A percentile compares a stretch with the other conserved stretches of the same genome.
phyloP scores from a whole-genome alignment of 768 basidiomycete genomes.

The Amanita pseudoporphyria region DNA sequence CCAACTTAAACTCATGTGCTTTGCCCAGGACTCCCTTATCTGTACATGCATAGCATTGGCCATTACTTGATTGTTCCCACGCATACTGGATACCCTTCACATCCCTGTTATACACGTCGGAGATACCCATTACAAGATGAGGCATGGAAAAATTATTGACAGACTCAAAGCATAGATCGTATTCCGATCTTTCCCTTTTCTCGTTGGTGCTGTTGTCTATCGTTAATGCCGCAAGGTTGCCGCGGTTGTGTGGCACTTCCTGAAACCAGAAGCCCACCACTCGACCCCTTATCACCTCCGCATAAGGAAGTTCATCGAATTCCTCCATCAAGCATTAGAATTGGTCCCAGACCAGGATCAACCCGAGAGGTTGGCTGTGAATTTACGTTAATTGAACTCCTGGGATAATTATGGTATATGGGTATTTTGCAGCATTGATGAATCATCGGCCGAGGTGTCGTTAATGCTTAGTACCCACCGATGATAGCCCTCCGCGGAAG shows the following conservation, averaged over 20 bases:
- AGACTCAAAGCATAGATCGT: slow-evolving; percentile 1
- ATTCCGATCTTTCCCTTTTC: slow-evolving; percentile 4
- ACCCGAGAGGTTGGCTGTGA: not conserved
- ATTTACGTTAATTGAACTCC: not conserved
- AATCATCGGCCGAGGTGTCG: not conserved
- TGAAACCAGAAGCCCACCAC: slow-evolving; percentile 23
- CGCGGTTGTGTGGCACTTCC: slow-evolving; percentile 22
- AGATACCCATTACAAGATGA: slow-evolving; percentile 7
- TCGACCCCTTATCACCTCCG: slow-evolving; percentile 9
- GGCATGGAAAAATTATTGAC: not conserved
- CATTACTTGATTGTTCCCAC: slow-evolving; percentile 21
- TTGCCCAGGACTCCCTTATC: slow-evolving; percentile 50
- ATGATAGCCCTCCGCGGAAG: not conserved
- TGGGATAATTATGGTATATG: not conserved
- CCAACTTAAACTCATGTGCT: slow-evolving; percentile 8
- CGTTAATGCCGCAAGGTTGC: slow-evolving; percentile 22
- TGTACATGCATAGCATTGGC: slow-evolving; percentile 44
- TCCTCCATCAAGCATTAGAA: not conserved
- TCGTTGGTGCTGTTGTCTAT: slow-evolving; percentile 7
- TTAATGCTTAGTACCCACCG: not conserved
- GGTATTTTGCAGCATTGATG: not conserved
- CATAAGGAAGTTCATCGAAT: not conserved
- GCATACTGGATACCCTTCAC: slow-evolving; percentile 2
- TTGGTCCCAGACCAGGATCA: not conserved
- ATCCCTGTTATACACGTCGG: slow-evolving; percentile 8